Evolutionary conservation across 306 rosid genomes (phyloP).

Genomic region (Vigna reflexopilosa): DNA sequence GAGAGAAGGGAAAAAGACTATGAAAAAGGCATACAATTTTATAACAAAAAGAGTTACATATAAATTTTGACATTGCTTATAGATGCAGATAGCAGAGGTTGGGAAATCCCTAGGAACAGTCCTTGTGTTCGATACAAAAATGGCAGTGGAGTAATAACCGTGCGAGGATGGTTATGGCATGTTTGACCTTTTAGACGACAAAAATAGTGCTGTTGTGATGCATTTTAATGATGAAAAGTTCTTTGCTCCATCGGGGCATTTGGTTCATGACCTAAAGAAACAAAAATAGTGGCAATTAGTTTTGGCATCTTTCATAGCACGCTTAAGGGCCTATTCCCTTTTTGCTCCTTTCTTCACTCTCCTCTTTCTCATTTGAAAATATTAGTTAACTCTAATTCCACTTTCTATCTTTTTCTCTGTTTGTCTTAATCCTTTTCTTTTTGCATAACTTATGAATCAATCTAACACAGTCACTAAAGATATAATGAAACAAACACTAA

Average conservation of each 20-base stretch:
- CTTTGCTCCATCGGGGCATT: conserved; percentile 54
- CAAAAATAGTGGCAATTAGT: background rate
- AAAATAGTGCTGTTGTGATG: conserved; percentile 51
- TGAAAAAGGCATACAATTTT: background rate
- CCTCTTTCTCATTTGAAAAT: background rate
- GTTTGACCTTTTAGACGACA: conserved; percentile 65
- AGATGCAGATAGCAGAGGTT: background rate
- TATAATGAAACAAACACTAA: background rate
- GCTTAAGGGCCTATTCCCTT: conserved; percentile 55
- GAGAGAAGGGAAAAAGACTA: no score
- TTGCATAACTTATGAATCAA: background rate
- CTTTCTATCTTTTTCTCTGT: conserved; percentile 3
- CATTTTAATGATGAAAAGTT: conserved; percentile 60
- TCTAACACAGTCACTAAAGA: background rate
- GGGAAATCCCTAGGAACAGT: conserved; percentile 23
- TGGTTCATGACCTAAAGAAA: conserved; percentile 18
- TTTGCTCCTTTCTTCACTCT: conserved; percentile 56
- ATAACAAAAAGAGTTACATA: background rate
- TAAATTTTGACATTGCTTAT: background rate
- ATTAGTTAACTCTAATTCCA: background rate
- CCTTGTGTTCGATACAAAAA: conserved; percentile 34
- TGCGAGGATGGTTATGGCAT: conserved; percentile 43
- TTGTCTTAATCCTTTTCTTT: background rate
- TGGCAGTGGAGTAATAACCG: conserved; percentile 31
- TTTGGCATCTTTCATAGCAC: conserved; percentile 55